Conservation (phyloP, 768 basidiomycete species). For the Floccularia luteovirens region DNA sequence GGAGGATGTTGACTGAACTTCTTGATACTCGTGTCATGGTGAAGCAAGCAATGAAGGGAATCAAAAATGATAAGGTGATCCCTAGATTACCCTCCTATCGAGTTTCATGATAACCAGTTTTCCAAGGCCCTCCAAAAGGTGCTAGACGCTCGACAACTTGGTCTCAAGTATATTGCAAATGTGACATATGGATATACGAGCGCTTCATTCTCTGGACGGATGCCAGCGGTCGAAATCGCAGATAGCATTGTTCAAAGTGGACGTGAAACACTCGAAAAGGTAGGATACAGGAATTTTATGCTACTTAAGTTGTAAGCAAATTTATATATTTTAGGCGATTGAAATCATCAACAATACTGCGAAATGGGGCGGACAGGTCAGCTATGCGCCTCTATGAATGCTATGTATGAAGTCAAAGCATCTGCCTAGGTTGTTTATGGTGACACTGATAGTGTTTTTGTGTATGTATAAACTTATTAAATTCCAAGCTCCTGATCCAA, state of each 20-base stretch:
- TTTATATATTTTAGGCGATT: slow-evolving; percentile 57
- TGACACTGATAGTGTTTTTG: slow-evolving; percentile 94
- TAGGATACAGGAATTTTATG: slow-evolving; percentile 14
- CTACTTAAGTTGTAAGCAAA: background rate
- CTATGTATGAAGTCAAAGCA: slow-evolving; percentile 4
- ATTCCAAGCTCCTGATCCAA: background rate
- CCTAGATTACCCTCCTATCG: background rate
- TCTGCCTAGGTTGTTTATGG: slow-evolving; percentile 77
- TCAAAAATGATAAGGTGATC: slow-evolving; percentile 64
- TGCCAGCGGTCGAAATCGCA: slow-evolving; percentile 98
- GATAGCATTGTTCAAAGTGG: slow-evolving; percentile 98
- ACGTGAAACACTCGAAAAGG: slow-evolving; percentile 92
- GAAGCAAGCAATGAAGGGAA: slow-evolving; percentile 90
- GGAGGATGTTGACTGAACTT: slow-evolving; percentile 88
- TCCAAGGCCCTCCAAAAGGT: slow-evolving; percentile 63
- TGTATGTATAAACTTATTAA: slow-evolving; percentile 27
- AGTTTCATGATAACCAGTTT: slow-evolving; percentile 1
- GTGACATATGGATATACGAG: slow-evolving; percentile 96
- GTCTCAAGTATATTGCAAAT: slow-evolving; percentile 91
- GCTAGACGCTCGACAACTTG: slow-evolving; percentile 86
- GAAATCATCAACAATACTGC: slow-evolving; percentile 62
- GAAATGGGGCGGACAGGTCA: slow-evolving; percentile 78
- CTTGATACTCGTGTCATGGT: slow-evolving; percentile 97
- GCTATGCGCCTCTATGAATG: background rate
- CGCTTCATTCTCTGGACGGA: slow-evolving; percentile 90